phyloP scores from a whole-genome alignment of 495 filamentous ascomycete genomes.

The Penicillium macrosclerotiorum region DNA sequence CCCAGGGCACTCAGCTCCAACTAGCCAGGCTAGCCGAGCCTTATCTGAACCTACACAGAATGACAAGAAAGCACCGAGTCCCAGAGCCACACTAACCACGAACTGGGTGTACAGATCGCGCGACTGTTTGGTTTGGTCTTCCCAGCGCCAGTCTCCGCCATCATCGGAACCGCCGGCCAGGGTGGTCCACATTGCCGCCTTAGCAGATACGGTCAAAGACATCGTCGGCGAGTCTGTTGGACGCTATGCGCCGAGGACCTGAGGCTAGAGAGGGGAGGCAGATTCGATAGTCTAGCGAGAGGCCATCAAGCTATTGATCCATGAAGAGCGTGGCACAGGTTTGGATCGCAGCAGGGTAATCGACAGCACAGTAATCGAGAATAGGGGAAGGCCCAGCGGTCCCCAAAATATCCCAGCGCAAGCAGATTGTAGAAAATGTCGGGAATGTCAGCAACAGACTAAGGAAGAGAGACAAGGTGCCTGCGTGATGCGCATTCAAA shows the following conservation, averaged over 20 bases:
- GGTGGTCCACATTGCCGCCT: slow-evolving; percentile 24
- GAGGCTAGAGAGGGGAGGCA: slow-evolving; percentile 2
- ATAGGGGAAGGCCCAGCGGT: too few relatives aligned
- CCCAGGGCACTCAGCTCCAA: neutral
- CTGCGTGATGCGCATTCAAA: too few relatives aligned
- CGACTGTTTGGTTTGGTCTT: slow-evolving; percentile 36
- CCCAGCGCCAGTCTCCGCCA: slow-evolving; percentile 28
- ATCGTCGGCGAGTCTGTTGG: slow-evolving; percentile 12
- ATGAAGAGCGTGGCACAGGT: slow-evolving; percentile 22
- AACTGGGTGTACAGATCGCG: slow-evolving; percentile 60
- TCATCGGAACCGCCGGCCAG: slow-evolving; percentile 18
- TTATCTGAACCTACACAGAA: slow-evolving; percentile 63
- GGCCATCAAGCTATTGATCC: slow-evolving; percentile 11
- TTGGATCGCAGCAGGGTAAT: too few relatives aligned
- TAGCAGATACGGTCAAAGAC: slow-evolving; percentile 34
- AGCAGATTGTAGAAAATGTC: too few relatives aligned
- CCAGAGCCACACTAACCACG: slow-evolving; percentile 55
- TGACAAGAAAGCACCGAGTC: slow-evolving; percentile 56
- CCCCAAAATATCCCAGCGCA: too few relatives aligned
- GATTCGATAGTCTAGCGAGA: slow-evolving; percentile 1
- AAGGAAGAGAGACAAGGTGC: too few relatives aligned
- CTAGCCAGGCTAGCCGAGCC: neutral
- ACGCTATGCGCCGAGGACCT: neutral
- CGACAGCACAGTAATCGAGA: too few relatives aligned
- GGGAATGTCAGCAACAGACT: too few relatives aligned